A percentile compares a stretch with the other conserved stretches of the same genome.
These are phyloP conservation scores for Phoma sp. DNA, from an alignment of 2,329 filamentous ascomycete species.

Conservation along the genomic window DNA sequence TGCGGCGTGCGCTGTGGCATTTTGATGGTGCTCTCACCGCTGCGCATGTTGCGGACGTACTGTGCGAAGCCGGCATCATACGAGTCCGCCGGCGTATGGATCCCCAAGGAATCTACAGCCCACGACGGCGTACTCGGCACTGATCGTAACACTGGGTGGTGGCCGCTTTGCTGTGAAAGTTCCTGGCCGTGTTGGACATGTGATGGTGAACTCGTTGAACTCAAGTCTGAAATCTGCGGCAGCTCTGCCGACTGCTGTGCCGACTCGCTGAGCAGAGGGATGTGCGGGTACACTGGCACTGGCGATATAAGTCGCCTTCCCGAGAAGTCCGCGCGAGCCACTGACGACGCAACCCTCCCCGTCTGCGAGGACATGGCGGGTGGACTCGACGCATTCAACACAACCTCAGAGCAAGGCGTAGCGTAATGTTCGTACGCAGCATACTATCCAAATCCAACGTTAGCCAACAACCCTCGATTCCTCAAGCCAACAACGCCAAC, in stretches of 20 bases:
- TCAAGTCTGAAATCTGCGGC: constrained; percentile 11
- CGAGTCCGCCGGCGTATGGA: constrained; percentile 41
- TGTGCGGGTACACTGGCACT: constrained; percentile 36
- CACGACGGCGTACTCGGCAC: constrained; percentile 45
- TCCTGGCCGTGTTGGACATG: constrained; percentile 23
- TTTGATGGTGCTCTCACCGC: not conserved
- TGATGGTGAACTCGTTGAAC: constrained; percentile 17
- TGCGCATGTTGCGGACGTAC: constrained; percentile 3
- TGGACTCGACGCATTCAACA: constrained; percentile 24
- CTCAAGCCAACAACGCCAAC: no score
- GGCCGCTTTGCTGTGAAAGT: constrained; percentile 47
- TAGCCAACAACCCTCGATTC: not conserved
- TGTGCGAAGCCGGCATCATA: constrained; percentile 33
- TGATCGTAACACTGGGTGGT: constrained; percentile 52
- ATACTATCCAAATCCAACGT: constrained; percentile 19
- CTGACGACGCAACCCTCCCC: constrained; percentile 27
- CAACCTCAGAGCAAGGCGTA: constrained; percentile 39
- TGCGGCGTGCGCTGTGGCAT: constrained; percentile 39
- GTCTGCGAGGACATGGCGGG: constrained; percentile 33
- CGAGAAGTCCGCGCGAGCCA: constrained; percentile 26
- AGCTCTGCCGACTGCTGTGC: constrained; percentile 4
- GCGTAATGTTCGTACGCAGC: constrained; percentile 41
- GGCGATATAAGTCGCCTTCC: constrained; percentile 37
- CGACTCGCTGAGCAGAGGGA: constrained; percentile 17
- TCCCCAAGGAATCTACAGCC: constrained; percentile 50